A percentile compares a stretch with the other conserved stretches of the same genome.
These are phyloP conservation scores for Globisporangium yorkense DNA, from an alignment of 352 stramenopile genomes.

Conservation along the genomic window DNA sequence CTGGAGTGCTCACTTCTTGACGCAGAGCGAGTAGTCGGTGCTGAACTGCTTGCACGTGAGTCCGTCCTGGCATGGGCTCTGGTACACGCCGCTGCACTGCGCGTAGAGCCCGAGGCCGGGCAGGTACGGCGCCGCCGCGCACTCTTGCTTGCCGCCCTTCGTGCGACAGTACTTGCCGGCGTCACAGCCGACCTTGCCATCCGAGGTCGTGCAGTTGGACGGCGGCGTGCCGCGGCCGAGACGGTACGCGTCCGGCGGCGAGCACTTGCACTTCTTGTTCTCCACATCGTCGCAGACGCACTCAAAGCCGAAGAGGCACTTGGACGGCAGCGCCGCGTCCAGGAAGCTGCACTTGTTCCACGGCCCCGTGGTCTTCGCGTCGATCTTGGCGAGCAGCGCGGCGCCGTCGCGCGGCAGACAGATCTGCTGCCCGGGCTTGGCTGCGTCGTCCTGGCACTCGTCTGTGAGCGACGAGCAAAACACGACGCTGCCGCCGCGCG, in stretches of 20 bases:
- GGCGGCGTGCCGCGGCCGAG: conserved; percentile 14
- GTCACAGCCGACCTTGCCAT: conserved; percentile 30
- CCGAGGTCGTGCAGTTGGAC: conserved; percentile 31
- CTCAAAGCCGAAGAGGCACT: conserved; percentile 42
- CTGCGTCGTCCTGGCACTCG: conserved; percentile 35
- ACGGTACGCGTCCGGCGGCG: conserved; percentile 41
- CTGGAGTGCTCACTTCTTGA: conserved; percentile 6
- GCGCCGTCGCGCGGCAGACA: conserved; percentile 32
- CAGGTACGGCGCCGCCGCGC: conserved; percentile 34
- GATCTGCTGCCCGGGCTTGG: conserved; percentile 17
- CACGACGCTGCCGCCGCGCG: conserved; percentile 29
- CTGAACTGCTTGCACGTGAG: conserved; percentile 33
- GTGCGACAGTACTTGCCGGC: conserved; percentile 52
- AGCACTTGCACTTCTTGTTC: conserved; percentile 43
- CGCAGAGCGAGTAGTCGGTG: conserved; percentile 35
- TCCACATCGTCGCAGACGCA: conserved; percentile 37
- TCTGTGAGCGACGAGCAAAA: conserved; percentile 34
- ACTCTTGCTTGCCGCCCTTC: conserved; percentile 43
- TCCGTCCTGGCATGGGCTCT: conserved; percentile 18
- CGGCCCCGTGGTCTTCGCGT: conserved; percentile 28
- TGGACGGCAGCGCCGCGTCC: conserved; percentile 31
- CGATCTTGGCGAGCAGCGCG: conserved; percentile 32
- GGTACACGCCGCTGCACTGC: conserved; percentile 21
- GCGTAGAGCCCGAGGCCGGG: conserved; percentile 34
- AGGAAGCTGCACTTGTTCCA: conserved; percentile 30